phyloP scores from a whole-genome alignment of 768 basidiomycete species.

The Agaricus subrufescens region DNA sequence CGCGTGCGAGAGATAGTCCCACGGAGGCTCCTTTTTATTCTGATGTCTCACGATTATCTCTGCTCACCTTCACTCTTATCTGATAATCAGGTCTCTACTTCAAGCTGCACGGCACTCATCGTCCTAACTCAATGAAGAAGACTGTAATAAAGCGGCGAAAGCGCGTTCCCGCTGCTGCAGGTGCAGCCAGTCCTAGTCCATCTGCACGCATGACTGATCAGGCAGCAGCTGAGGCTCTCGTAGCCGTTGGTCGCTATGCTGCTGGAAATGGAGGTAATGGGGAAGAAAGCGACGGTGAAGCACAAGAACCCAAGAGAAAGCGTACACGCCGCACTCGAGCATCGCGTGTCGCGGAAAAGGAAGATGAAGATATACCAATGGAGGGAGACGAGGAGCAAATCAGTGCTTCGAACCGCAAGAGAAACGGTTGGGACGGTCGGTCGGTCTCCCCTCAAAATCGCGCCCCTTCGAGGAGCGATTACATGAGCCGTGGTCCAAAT shows the following conservation, averaged over 20 bases:
- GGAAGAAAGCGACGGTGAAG: conserved; percentile 42
- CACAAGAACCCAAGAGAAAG: conserved; percentile 56
- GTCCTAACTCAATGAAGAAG: conserved; percentile 99
- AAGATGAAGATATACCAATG: conserved; percentile 47
- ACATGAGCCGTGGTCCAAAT: conserved; percentile 5
- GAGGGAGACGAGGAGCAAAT: conserved; percentile 32
- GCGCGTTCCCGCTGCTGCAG: conserved; percentile 89
- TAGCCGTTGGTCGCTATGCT: conserved; percentile 65
- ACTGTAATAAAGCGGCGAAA: conserved; percentile 98
- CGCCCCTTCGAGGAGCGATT: conserved; percentile 25
- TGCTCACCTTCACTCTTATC: conserved; percentile 9
- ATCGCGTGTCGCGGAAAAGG: conserved; percentile 19
- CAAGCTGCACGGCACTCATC: conserved; percentile 95
- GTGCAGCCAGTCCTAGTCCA: conserved; percentile 22
- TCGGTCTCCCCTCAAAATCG: conserved; percentile 29
- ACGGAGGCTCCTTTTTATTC: too few relatives aligned
- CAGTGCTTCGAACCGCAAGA: conserved; percentile 12
- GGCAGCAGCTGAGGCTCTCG: conserved; percentile 85
- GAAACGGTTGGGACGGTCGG: conserved; percentile 20
- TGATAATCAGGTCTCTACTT: conserved; percentile 80
- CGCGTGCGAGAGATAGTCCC: too few relatives aligned
- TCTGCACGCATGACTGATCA: conserved; percentile 63
- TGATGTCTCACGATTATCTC: background rate
- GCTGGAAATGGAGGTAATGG: conserved; percentile 24
- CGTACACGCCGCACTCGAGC: conserved; percentile 38